Percentiles rank a stretch among this genome's conserved stretches.
Evolutionary conservation across 2,329 filamentous ascomycete species (phyloP).

Genomic region (Macrophomina tecta): DNA sequence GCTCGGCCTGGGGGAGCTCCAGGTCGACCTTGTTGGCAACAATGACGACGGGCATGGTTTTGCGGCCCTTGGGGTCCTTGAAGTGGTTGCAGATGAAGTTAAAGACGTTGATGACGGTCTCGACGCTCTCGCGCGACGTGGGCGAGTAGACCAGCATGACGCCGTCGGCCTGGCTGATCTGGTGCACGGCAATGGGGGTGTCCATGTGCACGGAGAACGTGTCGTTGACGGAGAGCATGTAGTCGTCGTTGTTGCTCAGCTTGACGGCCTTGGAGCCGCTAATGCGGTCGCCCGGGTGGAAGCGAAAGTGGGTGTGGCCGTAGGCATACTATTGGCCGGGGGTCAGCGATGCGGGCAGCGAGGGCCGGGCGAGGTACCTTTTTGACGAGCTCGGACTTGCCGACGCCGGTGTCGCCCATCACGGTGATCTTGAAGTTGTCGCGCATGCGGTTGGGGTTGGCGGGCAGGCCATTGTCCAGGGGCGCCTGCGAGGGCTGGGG

Average conservation of each 20-base stretch:
- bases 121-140: slow-evolving; percentile 3
- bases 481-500: neutral
- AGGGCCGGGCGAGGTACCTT: neutral
- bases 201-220: slow-evolving; percentile 25
- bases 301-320: slow-evolving; percentile 21
- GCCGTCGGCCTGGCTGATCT: slow-evolving; percentile 24
- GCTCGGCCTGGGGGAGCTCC: neutral
- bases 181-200: slow-evolving; percentile 16
- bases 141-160: slow-evolving; percentile 18
- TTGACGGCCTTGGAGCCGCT: slow-evolving; percentile 18
- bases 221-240: slow-evolving; percentile 24
- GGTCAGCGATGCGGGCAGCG: neutral
- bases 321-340: slow-evolving; percentile 15
- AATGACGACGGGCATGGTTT: slow-evolving; percentile 8
- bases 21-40: slow-evolving; percentile 22
- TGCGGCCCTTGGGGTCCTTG: slow-evolving; percentile 21
- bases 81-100: slow-evolving; percentile 22
- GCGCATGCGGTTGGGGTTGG: slow-evolving; percentile 23
- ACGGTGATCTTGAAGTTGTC: slow-evolving; percentile 25
- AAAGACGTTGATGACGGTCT: slow-evolving; percentile 22
- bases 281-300: slow-evolving; percentile 22
- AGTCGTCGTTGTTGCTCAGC: slow-evolving; percentile 21
- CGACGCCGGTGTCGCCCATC: slow-evolving; percentile 12
- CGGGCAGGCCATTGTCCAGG: slow-evolving; percentile 16
- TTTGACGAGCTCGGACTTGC: slow-evolving; percentile 18